A percentile compares a stretch with the other conserved stretches of the same genome.
phyloP scores from a whole-genome alignment of 2,329 filamentous ascomycete genomes.

The Alternaria solani region DNA sequence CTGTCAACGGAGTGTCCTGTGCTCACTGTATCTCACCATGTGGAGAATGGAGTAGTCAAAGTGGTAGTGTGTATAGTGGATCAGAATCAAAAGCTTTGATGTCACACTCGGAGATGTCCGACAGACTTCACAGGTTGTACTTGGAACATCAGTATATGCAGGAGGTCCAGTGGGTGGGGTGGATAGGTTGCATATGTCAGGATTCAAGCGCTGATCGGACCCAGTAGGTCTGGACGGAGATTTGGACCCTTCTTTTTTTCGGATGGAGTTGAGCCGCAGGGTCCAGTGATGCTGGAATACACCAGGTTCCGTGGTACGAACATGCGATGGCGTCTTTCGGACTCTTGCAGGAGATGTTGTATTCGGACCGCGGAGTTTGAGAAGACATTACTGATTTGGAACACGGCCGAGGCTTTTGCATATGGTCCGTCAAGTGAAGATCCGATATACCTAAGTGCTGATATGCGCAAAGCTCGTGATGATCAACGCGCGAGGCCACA shows the following conservation, averaged over 20 bases:
- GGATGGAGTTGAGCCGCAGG: slow-evolving; percentile 14
- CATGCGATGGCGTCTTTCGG: slow-evolving; percentile 1
- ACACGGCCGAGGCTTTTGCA: not conserved
- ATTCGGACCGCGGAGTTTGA: slow-evolving; percentile 5
- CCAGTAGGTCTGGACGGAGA: not conserved
- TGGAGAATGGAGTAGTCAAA: slow-evolving; percentile 16
- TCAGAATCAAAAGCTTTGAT: slow-evolving; percentile 4
- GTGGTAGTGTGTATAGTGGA: slow-evolving; percentile 6
- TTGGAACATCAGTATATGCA: not conserved
- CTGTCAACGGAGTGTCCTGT: slow-evolving; percentile 1
- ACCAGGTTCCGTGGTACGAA: slow-evolving; percentile 4
- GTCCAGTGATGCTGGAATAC: slow-evolving; percentile 3
- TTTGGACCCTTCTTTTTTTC: slow-evolving; percentile 1
- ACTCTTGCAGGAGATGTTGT: not conserved
- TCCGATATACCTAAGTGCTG: not conserved
- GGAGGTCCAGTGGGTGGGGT: not conserved
- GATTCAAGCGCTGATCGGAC: slow-evolving; percentile 8
- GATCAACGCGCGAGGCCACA: not conserved
- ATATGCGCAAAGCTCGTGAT: not conserved
- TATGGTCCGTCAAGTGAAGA: not conserved
- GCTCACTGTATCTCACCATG: slow-evolving; percentile 3
- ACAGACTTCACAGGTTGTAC: not conserved
- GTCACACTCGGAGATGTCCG: slow-evolving; percentile 11
- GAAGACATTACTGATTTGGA: not conserved
- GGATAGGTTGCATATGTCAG: not conserved